These are phyloP conservation scores for Naganishia sp. DNA, from an alignment of 1,284 basidiomycete genomes.

Conservation along the genomic window DNA sequence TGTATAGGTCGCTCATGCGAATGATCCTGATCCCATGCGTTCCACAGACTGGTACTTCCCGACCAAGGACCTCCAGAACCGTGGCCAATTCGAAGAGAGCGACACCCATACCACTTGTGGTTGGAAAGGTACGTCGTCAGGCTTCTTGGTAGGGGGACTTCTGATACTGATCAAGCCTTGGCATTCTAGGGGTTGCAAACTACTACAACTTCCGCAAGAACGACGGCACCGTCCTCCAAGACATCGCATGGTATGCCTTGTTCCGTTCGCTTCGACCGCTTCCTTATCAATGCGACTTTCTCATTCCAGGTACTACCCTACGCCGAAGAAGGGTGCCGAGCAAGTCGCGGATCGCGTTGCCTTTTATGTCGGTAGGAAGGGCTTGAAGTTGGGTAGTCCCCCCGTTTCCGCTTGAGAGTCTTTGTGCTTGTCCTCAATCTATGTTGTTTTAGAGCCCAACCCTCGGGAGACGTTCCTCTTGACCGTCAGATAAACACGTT, in stretches of 20 bases:
- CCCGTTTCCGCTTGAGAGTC: slow-evolving; percentile 31
- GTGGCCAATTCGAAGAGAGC: slow-evolving; percentile 39
- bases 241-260: slow-evolving; percentile 46
- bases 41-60: slow-evolving; percentile 49
- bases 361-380: slow-evolving; percentile 47
- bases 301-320: slow-evolving; percentile 46
- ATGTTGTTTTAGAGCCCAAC: no score
- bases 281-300: neutral
- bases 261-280: neutral
- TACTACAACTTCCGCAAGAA: slow-evolving; percentile 47
- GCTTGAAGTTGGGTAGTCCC: slow-evolving; percentile 43
- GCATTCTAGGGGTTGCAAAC: slow-evolving; percentile 40
- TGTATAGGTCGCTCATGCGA: no score
- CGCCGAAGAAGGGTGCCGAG: slow-evolving; percentile 44
- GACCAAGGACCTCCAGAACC: slow-evolving; percentile 43
- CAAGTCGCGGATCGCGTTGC: slow-evolving; percentile 45
- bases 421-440: no score
- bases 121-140: slow-evolving; percentile 45
- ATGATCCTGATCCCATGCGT: no score
- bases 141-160: neutral
- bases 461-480: no score
- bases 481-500: no score
- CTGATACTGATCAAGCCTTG: neutral
- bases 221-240: slow-evolving; percentile 45
- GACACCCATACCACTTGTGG: slow-evolving; percentile 44